These are phyloP conservation scores for Parachaetomium inaequale DNA, from an alignment of 495 filamentous ascomycete genomes.

Conservation along the genomic window DNA sequence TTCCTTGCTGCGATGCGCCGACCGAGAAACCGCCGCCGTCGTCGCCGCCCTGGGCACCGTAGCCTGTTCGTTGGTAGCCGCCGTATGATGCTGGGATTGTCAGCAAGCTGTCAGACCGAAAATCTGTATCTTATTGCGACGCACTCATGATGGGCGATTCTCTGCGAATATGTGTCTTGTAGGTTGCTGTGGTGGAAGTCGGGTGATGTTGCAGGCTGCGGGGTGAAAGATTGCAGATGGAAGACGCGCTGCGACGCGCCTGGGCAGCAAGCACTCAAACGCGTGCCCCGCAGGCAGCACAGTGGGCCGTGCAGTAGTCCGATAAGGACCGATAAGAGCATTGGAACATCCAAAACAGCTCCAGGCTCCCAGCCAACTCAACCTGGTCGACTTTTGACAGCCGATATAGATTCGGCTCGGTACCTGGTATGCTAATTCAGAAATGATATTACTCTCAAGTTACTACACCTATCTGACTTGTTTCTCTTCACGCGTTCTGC, in stretches of 20 bases:
- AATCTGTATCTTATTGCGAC: background rate
- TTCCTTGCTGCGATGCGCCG: conserved; percentile 45
- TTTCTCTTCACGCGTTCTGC: no score
- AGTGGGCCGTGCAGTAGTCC: background rate
- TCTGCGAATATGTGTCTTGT: background rate
- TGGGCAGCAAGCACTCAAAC: conserved; percentile 17
- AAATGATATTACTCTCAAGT: no score
- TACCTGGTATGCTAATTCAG: no score
- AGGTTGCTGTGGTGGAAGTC: background rate
- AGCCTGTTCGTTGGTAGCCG: conserved; percentile 38
- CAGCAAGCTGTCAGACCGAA: background rate
- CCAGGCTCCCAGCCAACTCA: no score
- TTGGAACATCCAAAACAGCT: no score
- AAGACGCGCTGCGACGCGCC: conserved; percentile 18
- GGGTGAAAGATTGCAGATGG: conserved; percentile 5
- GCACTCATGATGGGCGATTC: conserved; percentile 7
- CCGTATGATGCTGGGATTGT: conserved; percentile 38
- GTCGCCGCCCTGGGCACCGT: conserved; percentile 39
- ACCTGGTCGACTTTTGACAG: no score
- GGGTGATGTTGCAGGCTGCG: background rate
- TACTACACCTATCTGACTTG: no score
- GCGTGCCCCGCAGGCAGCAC: conserved; percentile 16
- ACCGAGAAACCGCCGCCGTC: conserved; percentile 47
- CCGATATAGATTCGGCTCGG: no score
- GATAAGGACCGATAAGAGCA: background rate